Evolutionary conservation across 1,139 yeast genomes (phyloP), one percentile per base, ranked within the genome.

Genomic region (Magnusiomyces clavatus): DNA sequence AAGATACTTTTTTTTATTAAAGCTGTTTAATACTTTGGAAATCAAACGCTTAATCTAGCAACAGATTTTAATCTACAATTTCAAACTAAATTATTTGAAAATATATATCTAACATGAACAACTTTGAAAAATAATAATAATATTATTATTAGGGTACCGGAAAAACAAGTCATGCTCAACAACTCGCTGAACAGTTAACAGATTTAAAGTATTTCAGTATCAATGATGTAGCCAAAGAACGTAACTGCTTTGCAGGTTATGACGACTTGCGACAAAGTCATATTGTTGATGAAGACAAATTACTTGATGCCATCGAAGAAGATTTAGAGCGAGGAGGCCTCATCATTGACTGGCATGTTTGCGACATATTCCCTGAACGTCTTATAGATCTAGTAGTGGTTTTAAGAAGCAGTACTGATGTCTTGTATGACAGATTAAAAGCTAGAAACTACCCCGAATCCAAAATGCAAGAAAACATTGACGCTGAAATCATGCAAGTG

Each of bases 401-500:
- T 1, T 75, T 92, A 51, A 75, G 94, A 58, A 82, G 95, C 34
- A 85, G 86, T 60, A 88, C 86, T 61, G 72, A 82, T 5, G 66
- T 75, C 1, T 76, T 94, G 42, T 85, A 77, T 65, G 96, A 88
- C 56, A 75, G 99, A 60, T 74, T 92, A 60, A 74, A 75, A 58
- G 78, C 78, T 56, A 64, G 76, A 66, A 85, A 83, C 5, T 92
- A 92, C 66, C 80, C 82, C 52, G 85, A 87, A 56, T 74, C 77
- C 57, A 92, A 92, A 70, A 78, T 92, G 55, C 86, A 85, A 55
- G 99, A 94, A 65, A 92, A 92, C 65, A 73, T 94, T 52, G 97
- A 92, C 66, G 95, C 96, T 57, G 99, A 92, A 68, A 92, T 94
- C 58, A 94, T 92, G 98, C 92, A 90, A 61, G 88, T 92, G 24